Conservation (phyloP, 2,329 filamentous ascomycete genomes). For the Phialophora verrucosa region DNA sequence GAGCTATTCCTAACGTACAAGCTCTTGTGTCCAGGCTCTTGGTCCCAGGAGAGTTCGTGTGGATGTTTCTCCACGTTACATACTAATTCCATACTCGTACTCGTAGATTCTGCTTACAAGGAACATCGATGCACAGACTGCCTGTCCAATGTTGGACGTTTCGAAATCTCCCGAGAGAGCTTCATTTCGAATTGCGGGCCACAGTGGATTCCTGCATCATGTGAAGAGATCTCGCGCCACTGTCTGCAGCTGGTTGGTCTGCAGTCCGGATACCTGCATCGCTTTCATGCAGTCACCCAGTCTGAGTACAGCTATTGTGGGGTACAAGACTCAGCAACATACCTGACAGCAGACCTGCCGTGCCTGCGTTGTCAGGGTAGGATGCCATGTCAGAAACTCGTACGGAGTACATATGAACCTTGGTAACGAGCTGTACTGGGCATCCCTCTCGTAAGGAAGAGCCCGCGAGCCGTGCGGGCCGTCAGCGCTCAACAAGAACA, state of each 20-base stretch:
- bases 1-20: background rate
- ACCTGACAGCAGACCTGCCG: conserved; percentile 1
- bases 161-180: conserved; percentile 7
- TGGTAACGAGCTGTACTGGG: background rate
- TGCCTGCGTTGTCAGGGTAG: conserved; percentile 12
- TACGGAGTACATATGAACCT: too few species aligned
- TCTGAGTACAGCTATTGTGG: conserved; percentile 5
- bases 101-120: conserved; percentile 1
- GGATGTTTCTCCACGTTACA: background rate
- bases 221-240: conserved; percentile 15
- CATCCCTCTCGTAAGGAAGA: background rate
- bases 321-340: conserved; percentile 12
- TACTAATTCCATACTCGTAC: background rate
- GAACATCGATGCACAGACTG: conserved; percentile 8
- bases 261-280: conserved; percentile 10
- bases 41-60: background rate
- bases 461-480: conserved; percentile 15
- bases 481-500: conserved; percentile 4
- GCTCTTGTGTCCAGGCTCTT: background rate
- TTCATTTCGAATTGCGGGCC: background rate
- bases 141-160: conserved; percentile 11
- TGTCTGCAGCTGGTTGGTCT: conserved; percentile 8
- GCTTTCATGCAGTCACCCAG: background rate
- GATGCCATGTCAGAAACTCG: conserved; percentile 7
- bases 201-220: conserved; percentile 16